Conservation (phyloP, 345 rosid species). For the Linum lewisii region DNA sequence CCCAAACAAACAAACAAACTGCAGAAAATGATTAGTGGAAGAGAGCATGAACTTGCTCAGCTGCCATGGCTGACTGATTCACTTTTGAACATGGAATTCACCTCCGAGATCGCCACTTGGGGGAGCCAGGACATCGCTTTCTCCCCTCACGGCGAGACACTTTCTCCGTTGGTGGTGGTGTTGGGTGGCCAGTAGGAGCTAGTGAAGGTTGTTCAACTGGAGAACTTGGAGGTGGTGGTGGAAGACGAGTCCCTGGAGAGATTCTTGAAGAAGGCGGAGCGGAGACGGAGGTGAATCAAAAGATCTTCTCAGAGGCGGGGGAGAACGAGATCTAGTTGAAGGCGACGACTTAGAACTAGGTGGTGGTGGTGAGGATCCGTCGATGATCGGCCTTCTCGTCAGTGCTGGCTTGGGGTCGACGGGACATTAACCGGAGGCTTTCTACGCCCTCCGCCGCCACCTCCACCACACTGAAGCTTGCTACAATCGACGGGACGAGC, state of each 20-base stretch:
- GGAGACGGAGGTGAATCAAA: constrained; percentile 19
- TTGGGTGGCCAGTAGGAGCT: constrained; percentile 26
- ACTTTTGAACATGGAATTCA: too few relatives aligned
- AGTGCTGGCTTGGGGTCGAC: neutral
- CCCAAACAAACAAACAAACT: too few relatives aligned
- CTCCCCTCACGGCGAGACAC: too few relatives aligned
- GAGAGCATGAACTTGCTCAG: too few relatives aligned
- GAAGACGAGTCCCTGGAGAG: constrained; percentile 24
- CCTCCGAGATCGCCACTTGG: too few relatives aligned
- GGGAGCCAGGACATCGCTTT: too few relatives aligned
- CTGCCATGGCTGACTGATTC: too few relatives aligned
- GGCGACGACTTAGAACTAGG: neutral
- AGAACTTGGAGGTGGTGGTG: constrained; percentile 23
- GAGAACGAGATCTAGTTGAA: neutral
- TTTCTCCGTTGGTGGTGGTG: constrained; percentile 29
- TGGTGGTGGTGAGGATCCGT: neutral
- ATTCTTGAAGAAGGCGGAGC: constrained; percentile 6
- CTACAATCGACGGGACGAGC: neutral
- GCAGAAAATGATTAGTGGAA: too few relatives aligned
- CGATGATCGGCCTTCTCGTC: neutral
- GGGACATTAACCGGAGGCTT: neutral
- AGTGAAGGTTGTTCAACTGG: constrained; percentile 8
- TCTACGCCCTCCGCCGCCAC: neutral
- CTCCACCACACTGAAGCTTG: neutral
- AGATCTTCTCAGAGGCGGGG: constrained; percentile 17